These are phyloP conservation scores for Cryphonectria parasitica DNA, from an alignment of 2,329 filamentous ascomycete genomes.

Conservation along the genomic window DNA sequence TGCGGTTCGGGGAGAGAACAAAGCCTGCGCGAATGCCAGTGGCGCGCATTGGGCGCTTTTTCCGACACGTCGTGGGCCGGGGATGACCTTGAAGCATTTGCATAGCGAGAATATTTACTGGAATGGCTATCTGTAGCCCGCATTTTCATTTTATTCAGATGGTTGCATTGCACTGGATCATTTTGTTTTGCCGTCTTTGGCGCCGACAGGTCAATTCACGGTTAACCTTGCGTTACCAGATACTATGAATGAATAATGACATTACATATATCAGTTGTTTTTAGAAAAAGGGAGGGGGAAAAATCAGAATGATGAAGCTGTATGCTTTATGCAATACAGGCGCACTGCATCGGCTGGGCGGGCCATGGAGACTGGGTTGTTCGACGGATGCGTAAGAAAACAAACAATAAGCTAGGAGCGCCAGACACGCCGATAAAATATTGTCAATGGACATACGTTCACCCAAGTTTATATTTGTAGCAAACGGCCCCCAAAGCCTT, in stretches of 20 bases:
- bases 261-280: neutral
- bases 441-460: neutral
- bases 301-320: neutral
- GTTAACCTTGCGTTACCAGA: neutral
- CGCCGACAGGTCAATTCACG: neutral
- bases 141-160: neutral
- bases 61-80: neutral
- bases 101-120: neutral
- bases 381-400: neutral
- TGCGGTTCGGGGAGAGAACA: neutral
- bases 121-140: neutral
- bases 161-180: neutral
- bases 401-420: neutral
- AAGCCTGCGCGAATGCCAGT: slow-evolving; percentile 8
- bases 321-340: neutral
- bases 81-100: neutral
- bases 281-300: too few relatives aligned
- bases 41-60: neutral
- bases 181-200: neutral
- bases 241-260: neutral
- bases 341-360: neutral
- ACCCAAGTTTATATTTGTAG: neutral
- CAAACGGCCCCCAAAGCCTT: neutral
- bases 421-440: neutral
- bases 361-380: neutral